A percentile compares a stretch with the other conserved stretches of the same genome.
These are phyloP conservation scores for Penicillium verhagenii DNA, from an alignment of 495 filamentous ascomycete genomes.

Conservation along the genomic window DNA sequence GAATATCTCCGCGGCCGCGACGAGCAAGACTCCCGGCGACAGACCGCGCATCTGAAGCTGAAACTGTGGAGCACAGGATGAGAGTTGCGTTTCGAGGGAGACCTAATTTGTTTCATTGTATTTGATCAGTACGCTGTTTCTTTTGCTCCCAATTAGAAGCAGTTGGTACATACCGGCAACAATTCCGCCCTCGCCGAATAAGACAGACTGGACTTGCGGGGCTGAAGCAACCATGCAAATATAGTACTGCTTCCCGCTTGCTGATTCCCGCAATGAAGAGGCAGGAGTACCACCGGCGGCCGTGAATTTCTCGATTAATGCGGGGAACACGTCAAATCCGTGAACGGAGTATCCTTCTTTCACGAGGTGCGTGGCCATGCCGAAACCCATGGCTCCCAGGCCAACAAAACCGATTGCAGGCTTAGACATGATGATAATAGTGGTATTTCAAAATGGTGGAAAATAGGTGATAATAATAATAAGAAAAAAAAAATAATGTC, in stretches of 20 bases:
- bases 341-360: constrained; percentile 66
- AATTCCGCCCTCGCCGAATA: constrained; percentile 64
- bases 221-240: constrained; percentile 81
- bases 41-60: constrained; percentile 62
- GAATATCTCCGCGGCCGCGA: constrained; percentile 59
- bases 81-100: constrained; percentile 60
- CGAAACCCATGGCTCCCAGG: constrained; percentile 87
- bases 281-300: constrained; percentile 63
- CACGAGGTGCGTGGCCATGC: constrained; percentile 78
- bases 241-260: constrained; percentile 57
- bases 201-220: constrained; percentile 62
- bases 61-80: constrained; percentile 73
- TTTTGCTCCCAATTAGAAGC: not conserved
- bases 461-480: too few species aligned
- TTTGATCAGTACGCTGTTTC: not conserved
- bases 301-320: constrained; percentile 69
- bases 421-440: constrained; percentile 30
- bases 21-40: constrained; percentile 55
- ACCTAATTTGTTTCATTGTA: constrained; percentile 16
- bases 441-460: not conserved
- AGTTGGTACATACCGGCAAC: constrained; percentile 31
- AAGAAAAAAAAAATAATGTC: too few species aligned
- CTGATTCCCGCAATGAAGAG: constrained; percentile 61
- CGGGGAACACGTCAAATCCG: constrained; percentile 72
- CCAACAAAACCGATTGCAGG: constrained; percentile 72